Evolutionary conservation across 2,329 filamentous ascomycete genomes (phyloP).

Genomic region (Botrytis sinoallii): DNA sequence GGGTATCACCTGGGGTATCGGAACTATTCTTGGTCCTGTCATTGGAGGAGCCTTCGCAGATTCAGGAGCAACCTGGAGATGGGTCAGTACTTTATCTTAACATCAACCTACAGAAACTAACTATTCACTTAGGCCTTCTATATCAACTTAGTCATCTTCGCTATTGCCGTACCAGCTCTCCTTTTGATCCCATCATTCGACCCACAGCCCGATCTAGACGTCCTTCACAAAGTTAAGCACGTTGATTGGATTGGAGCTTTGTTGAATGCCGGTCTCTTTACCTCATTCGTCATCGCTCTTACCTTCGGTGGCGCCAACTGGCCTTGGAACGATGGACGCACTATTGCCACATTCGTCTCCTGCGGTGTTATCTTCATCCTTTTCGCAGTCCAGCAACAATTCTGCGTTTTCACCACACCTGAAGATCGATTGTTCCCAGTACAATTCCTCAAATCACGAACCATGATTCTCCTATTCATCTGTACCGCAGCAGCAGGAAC

Average conservation of each 20-base stretch:
- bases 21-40: constrained; percentile 27
- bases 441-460: constrained; percentile 37
- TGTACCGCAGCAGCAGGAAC: constrained; percentile 38
- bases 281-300: constrained; percentile 16
- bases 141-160: constrained; percentile 38
- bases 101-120: background rate
- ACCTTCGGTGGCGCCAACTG: constrained; percentile 17
- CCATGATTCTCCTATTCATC: constrained; percentile 26
- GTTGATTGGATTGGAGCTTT: constrained; percentile 39
- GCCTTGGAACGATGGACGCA: constrained; percentile 17
- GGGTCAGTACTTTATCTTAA: constrained; percentile 22
- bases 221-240: constrained; percentile 15
- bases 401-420: constrained; percentile 27
- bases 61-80: constrained; percentile 35
- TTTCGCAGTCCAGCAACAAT: constrained; percentile 25
- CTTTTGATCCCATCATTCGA: constrained; percentile 22
- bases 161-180: constrained; percentile 25
- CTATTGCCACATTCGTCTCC: constrained; percentile 41
- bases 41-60: constrained; percentile 37
- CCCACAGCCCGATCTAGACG: background rate
- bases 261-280: constrained; percentile 24
- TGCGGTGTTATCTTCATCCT: constrained; percentile 38
- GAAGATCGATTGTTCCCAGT: constrained; percentile 26
- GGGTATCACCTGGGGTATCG: constrained; percentile 25
- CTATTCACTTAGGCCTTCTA: constrained; percentile 28